Percentiles rank a stretch among this genome's conserved stretches.
Evolutionary conservation across 352 stramenopile species (phyloP).

Genomic region (Phytophthora uliginosa): DNA sequence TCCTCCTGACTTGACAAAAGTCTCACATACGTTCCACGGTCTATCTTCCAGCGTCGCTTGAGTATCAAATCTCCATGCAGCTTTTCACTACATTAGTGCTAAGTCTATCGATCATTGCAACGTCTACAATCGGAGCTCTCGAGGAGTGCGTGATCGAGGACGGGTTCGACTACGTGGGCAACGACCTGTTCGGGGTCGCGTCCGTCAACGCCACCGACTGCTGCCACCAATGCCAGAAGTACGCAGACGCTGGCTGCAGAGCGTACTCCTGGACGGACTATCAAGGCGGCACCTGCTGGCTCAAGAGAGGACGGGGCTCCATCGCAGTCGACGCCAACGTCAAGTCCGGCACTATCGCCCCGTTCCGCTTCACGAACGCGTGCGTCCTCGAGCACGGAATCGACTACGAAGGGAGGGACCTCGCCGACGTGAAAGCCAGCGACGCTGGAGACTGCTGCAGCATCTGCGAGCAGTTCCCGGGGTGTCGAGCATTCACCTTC

Average conservation of each 20-base stretch:
- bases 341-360: slow-evolving; percentile 32
- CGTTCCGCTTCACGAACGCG: slow-evolving; percentile 26
- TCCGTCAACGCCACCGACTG: slow-evolving; percentile 23
- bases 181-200: slow-evolving; percentile 36
- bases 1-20: neutral
- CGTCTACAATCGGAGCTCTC: neutral
- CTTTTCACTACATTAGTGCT: slow-evolving; percentile 1
- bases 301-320: slow-evolving; percentile 57
- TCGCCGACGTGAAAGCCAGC: slow-evolving; percentile 15
- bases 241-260: slow-evolving; percentile 34
- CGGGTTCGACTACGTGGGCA: slow-evolving; percentile 49
- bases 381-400: slow-evolving; percentile 36
- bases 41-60: neutral
- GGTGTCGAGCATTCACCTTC: slow-evolving; percentile 53
- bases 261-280: slow-evolving; percentile 60
- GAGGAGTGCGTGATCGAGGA: slow-evolving; percentile 33
- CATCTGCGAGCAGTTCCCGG: slow-evolving; percentile 28
- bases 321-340: slow-evolving; percentile 29
- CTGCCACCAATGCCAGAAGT: slow-evolving; percentile 34
- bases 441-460: slow-evolving; percentile 30
- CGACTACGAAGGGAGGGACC: slow-evolving; percentile 38
- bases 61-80: slow-evolving; percentile 2
- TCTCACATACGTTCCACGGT: neutral
- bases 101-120: neutral
- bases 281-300: slow-evolving; percentile 61